Evolutionary conservation across 2,329 filamentous ascomycete genomes (phyloP).

Genomic region (Cytospora piceae): DNA sequence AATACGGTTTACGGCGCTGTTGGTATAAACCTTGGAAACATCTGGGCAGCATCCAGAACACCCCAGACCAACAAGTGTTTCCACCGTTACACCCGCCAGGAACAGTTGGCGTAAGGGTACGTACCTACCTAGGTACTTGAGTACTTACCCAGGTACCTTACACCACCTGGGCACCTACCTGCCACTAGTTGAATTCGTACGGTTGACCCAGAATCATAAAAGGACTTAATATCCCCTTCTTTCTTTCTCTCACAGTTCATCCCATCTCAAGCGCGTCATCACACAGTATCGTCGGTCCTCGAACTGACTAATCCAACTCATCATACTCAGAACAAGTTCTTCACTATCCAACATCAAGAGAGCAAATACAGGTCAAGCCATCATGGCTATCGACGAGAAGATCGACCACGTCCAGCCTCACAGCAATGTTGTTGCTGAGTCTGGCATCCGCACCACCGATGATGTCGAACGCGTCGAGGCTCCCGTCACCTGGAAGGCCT

Average conservation of each 20-base stretch:
- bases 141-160: no score
- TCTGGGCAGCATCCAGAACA: neutral
- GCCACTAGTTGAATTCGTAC: neutral
- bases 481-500: constrained; percentile 70
- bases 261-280: neutral
- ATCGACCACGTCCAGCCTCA: constrained; percentile 8
- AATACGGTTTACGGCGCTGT: neutral
- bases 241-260: constrained; percentile 5
- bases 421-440: constrained; percentile 22
- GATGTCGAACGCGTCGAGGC: constrained; percentile 67
- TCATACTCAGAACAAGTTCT: neutral
- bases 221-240: constrained; percentile 13
- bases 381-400: constrained; percentile 27
- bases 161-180: neutral
- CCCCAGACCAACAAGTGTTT: neutral
- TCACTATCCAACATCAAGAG: constrained; percentile 6
- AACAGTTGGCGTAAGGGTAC: neutral
- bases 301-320: neutral
- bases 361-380: neutral
- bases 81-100: constrained; percentile 4
- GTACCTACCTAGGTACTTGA: neutral
- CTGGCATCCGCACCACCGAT: constrained; percentile 46
- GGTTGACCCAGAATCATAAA: constrained; percentile 20
- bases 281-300: neutral
- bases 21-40: neutral